A percentile compares a stretch with the other conserved stretches of the same genome.
These are phyloP conservation scores for Gryganskiella cystojenkinii DNA, from an alignment of 192 early-diverging fungal species.

Conservation along the genomic window DNA sequence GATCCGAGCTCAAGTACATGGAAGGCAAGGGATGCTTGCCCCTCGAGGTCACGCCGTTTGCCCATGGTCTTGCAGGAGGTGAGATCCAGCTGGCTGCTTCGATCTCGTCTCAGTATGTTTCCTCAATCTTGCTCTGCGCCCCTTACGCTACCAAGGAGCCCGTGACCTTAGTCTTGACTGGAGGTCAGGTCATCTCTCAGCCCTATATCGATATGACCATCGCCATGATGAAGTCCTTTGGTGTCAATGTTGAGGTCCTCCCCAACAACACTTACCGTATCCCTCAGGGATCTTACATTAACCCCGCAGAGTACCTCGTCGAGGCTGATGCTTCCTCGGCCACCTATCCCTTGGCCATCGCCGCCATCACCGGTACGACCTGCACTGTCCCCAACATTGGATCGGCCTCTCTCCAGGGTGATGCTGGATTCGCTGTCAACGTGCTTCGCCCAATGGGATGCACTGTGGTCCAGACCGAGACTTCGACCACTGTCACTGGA, in stretches of 20 bases:
- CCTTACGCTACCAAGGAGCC: conserved; percentile 85
- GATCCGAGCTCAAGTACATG: conserved; percentile 78
- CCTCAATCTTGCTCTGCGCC: conserved; percentile 94
- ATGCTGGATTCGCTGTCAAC: conserved; percentile 90
- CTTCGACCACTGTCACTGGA: conserved; percentile 90
- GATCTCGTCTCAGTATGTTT: conserved; percentile 98
- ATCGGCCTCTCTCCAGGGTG: conserved; percentile 90
- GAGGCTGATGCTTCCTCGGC: conserved; percentile 98
- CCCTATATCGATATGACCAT: conserved; percentile 99
- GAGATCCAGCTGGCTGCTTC: conserved; percentile 90
- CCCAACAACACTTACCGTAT: conserved; percentile 87
- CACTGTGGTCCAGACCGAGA: conserved; percentile 87
- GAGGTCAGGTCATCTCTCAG: conserved; percentile 95
- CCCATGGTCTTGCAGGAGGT: conserved; percentile 84
- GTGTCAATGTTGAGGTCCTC: conserved; percentile 78
- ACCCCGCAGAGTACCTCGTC: conserved; percentile 86
- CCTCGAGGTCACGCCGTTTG: conserved; percentile 80
- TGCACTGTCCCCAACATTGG: conserved; percentile 96
- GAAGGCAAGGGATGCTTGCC: conserved; percentile 90
- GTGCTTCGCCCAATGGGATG: conserved; percentile 95
- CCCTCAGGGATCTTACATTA: conserved; percentile 80
- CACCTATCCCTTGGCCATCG: conserved; percentile 97
- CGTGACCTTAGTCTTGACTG: conserved; percentile 85
- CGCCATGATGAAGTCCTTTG: conserved; percentile 97
- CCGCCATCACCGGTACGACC: conserved; percentile 91